A percentile compares a stretch with the other conserved stretches of the same genome.
phyloP scores from a whole-genome alignment of 1,139 yeast genomes.

The Geotrichum histeridarum region DNA sequence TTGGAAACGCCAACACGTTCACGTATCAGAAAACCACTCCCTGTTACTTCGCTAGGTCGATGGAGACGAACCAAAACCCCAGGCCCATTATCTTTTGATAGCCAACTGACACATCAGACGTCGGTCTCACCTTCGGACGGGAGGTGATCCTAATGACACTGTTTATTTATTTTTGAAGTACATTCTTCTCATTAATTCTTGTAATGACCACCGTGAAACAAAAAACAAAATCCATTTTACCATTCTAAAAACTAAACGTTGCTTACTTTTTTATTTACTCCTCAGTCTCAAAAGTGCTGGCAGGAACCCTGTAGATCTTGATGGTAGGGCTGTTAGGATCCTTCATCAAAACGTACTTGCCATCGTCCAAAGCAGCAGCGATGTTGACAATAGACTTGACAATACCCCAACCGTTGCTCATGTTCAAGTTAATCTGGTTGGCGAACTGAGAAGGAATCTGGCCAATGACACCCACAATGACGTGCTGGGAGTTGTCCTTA shows the following conservation, averaged over 20 bases:
- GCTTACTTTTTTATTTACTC: constrained; percentile 10
- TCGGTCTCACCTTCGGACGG: constrained; percentile 3
- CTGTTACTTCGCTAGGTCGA: constrained; percentile 14
- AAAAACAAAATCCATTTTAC: not conserved
- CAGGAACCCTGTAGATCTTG: constrained; percentile 48
- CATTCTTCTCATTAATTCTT: no score
- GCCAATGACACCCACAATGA: constrained; percentile 53
- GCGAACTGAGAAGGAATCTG: constrained; percentile 52
- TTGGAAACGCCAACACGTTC: constrained; percentile 17
- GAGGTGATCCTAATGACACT: not conserved
- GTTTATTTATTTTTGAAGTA: not conserved
- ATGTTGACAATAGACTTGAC: constrained; percentile 56
- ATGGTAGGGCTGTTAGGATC: constrained; percentile 54
- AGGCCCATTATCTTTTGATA: not conserved
- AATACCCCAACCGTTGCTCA: constrained; percentile 64
- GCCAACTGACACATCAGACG: not conserved
- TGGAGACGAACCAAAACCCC: constrained; percentile 15
- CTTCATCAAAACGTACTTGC: constrained; percentile 52
- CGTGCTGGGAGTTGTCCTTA: constrained; percentile 51
- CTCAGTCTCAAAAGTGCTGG: constrained; percentile 33
- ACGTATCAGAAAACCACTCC: constrained; percentile 7
- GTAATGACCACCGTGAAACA: not conserved
- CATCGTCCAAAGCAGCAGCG: constrained; percentile 47
- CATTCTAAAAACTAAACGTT: not conserved
- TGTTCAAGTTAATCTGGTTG: constrained; percentile 49